phyloP scores from a whole-genome alignment of 2,329 filamentous ascomycete species.

The Xenosphaeropsis pyriputrescens region DNA sequence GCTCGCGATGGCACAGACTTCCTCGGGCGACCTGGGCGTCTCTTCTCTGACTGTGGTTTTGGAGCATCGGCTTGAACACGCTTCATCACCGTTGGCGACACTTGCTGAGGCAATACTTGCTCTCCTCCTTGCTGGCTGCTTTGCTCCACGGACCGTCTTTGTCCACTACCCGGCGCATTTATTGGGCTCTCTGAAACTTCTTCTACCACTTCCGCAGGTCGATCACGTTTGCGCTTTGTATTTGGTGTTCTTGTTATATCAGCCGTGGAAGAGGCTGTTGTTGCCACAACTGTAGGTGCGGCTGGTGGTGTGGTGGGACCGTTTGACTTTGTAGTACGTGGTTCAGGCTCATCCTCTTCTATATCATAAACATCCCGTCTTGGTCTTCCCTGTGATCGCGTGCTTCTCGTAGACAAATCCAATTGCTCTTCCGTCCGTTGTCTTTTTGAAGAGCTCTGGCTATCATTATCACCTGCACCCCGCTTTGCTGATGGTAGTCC shows the following conservation, averaged over 20 bases:
- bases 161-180: constrained; percentile 39
- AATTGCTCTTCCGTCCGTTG: constrained; percentile 13
- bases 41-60: neutral
- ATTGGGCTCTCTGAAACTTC: constrained; percentile 38
- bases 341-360: neutral
- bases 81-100: neutral
- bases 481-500: constrained; percentile 1
- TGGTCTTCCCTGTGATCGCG: constrained; percentile 11
- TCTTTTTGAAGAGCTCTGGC: constrained; percentile 16
- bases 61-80: neutral
- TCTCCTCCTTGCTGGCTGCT: no score
- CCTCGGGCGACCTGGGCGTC: neutral
- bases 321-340: neutral
- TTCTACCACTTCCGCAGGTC: constrained; percentile 14
- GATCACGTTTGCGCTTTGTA: constrained; percentile 1
- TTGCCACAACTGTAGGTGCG: neutral
- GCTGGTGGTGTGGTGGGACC: neutral
- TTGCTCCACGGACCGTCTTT: constrained; percentile 26
- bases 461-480: constrained; percentile 13
- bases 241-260: constrained; percentile 4
- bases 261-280: constrained; percentile 1
- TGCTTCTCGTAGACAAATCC: constrained; percentile 9
- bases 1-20: neutral
- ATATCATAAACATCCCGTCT: constrained; percentile 5
- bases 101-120: no score